A percentile compares a stretch with the other conserved stretches of the same genome.
Evolutionary conservation across 1,139 yeast genomes (phyloP).

Genomic region (Pichia terricola): DNA sequence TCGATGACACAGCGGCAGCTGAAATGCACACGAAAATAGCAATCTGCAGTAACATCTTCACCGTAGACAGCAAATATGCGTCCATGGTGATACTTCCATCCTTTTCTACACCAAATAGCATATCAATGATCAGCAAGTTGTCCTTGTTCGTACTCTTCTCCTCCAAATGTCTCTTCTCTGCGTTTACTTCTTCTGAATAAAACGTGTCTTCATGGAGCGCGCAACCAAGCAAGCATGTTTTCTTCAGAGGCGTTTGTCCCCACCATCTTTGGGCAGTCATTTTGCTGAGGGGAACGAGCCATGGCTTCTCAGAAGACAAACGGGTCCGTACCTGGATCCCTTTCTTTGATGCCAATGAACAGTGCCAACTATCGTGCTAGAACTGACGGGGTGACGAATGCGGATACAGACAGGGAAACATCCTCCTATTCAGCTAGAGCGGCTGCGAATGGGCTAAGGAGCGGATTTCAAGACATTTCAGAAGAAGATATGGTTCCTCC

Average conservation of each 20-base stretch:
- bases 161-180: no score
- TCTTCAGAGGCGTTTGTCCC: no score
- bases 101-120: slow-evolving; percentile 9
- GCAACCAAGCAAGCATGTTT: no score
- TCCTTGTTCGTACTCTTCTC: no score
- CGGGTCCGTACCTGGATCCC: slow-evolving; percentile 19
- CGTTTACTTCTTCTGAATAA: no score
- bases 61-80: slow-evolving; percentile 12
- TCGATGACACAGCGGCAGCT: slow-evolving; percentile 76
- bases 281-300: no score
- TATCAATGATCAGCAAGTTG: no score
- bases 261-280: no score
- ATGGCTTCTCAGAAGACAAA: slow-evolving; percentile 18
- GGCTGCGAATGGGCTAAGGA: not conserved
- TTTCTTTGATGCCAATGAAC: slow-evolving; percentile 23
- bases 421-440: not conserved
- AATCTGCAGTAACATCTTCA: slow-evolving; percentile 22
- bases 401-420: not conserved
- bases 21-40: slow-evolving; percentile 26
- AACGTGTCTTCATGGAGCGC: no score
- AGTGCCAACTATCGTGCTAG: slow-evolving; percentile 17
- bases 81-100: slow-evolving; percentile 23
- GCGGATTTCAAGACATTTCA: not conserved
- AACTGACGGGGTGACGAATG: slow-evolving; percentile 11
- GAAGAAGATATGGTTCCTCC: slow-evolving; percentile 9